Conservation (phyloP, 225 moss, liverwort and hornwort genomes). For the Asterella californica region DNA sequence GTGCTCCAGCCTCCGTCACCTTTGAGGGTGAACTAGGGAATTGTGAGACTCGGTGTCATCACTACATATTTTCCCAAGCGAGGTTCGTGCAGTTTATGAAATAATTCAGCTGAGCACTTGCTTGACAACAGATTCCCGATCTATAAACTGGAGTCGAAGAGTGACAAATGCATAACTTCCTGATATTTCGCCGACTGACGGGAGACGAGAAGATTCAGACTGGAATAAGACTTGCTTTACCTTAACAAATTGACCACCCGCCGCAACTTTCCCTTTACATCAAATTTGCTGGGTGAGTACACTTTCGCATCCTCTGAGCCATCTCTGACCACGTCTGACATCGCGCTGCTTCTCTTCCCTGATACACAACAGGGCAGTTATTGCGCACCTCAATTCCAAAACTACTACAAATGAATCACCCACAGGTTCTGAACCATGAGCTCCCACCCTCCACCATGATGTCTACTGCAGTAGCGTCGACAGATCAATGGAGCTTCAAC, state of each 20-base stretch:
- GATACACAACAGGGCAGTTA: constrained; percentile 4
- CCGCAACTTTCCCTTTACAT: neutral
- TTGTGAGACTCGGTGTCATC: neutral
- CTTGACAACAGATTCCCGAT: neutral
- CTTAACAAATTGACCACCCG: constrained; percentile 1
- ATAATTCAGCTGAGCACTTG: neutral
- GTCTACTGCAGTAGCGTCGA: neutral
- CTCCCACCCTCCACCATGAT: neutral
- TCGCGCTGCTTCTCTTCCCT: constrained; percentile 10
- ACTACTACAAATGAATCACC: neutral
- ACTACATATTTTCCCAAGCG: neutral
- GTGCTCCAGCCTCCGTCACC: neutral
- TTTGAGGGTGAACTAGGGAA: neutral
- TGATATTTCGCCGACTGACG: neutral
- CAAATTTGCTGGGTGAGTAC: neutral
- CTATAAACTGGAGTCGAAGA: neutral
- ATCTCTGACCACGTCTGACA: constrained; percentile 3
- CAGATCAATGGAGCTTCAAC: neutral
- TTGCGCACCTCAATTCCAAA: constrained; percentile 7
- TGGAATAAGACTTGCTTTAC: neutral
- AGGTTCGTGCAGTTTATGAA: neutral
- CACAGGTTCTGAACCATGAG: neutral
- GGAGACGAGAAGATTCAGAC: too few relatives aligned
- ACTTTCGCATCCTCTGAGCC: neutral
- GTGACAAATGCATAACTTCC: neutral